These are phyloP conservation scores for Backusella parvicylindrica DNA, from an alignment of 192 early-diverging fungal species.

Conservation along the genomic window DNA sequence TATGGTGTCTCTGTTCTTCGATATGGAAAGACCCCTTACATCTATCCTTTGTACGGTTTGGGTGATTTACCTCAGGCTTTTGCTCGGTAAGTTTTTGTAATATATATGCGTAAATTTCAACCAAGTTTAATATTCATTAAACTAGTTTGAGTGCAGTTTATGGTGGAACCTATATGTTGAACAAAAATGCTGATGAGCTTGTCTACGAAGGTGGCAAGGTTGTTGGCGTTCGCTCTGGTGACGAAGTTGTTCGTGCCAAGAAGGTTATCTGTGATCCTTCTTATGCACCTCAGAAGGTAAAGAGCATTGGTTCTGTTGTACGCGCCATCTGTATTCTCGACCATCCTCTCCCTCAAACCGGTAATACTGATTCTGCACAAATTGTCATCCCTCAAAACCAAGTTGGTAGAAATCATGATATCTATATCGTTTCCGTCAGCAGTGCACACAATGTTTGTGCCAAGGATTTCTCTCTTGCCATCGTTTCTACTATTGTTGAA, in stretches of 20 bases:
- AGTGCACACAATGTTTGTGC: slow-evolving; percentile 89
- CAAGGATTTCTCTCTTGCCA: slow-evolving; percentile 87
- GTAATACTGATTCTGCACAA: slow-evolving; percentile 83
- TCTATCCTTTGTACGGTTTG: slow-evolving; percentile 97
- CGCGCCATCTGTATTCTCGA: slow-evolving; percentile 95
- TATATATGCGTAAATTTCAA: neutral
- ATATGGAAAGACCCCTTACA: slow-evolving; percentile 95
- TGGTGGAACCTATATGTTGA: slow-evolving; percentile 99
- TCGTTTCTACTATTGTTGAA: slow-evolving; percentile 96
- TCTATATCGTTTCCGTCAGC: slow-evolving; percentile 93
- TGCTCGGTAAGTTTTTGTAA: slow-evolving; percentile 59
- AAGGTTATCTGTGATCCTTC: slow-evolving; percentile 96
- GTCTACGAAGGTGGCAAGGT: slow-evolving; percentile 80
- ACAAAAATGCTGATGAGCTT: slow-evolving; percentile 88
- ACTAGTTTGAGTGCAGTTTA: slow-evolving; percentile 92
- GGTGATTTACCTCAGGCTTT: slow-evolving; percentile 98
- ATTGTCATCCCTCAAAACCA: slow-evolving; percentile 98
- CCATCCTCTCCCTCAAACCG: slow-evolving; percentile 88
- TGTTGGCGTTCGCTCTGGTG: slow-evolving; percentile 87
- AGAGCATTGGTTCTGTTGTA: slow-evolving; percentile 82
- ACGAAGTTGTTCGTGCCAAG: slow-evolving; percentile 78
- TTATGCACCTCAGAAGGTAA: slow-evolving; percentile 82
- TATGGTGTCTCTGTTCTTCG: slow-evolving; percentile 91
- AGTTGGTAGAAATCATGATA: slow-evolving; percentile 89
- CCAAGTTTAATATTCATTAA: neutral